Conservation (phyloP, 371 early-diverging fungal genomes). For the Mortierella sp. region DNA sequence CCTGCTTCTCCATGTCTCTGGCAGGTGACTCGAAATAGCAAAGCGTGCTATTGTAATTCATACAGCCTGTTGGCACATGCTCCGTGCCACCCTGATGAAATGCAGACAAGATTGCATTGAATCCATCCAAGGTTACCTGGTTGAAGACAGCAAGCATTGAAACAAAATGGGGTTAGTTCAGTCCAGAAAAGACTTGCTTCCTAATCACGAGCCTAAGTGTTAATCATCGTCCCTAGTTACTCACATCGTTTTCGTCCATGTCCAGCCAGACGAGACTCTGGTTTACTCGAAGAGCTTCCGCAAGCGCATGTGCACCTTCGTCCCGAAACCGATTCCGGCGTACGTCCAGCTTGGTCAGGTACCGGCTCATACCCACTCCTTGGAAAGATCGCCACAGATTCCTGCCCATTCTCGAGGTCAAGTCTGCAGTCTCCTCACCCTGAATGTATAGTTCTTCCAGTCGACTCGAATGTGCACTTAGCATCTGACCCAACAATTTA, state of each 20-base stretch:
- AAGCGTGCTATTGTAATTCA: constrained; percentile 38
- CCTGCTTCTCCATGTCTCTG: constrained; percentile 38
- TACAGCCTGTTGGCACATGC: constrained; percentile 33
- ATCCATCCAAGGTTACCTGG: constrained; percentile 39
- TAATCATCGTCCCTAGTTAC: background rate
- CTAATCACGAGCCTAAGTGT: too few relatives aligned
- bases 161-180: background rate
- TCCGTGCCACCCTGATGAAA: constrained; percentile 50
- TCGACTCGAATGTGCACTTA: constrained; percentile 30
- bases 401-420: constrained; percentile 44
- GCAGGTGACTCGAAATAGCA: constrained; percentile 33
- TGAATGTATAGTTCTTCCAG: constrained; percentile 36
- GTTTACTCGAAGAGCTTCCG: constrained; percentile 44
- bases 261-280: constrained; percentile 41
- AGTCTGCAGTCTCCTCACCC: constrained; percentile 38
- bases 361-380: constrained; percentile 42
- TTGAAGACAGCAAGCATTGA: background rate
- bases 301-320: constrained; percentile 40
- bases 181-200: too few relatives aligned
- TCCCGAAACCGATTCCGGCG: constrained; percentile 41
- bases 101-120: constrained; percentile 44
- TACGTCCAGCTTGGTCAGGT: constrained; percentile 40
- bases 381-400: constrained; percentile 41
- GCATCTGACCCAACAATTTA: constrained; percentile 40
- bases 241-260: constrained; percentile 51